Percentiles rank a stretch among this genome's conserved stretches.
Conservation (phyloP, 23 red algal genomes). For the Cyanidiococcus yangmingshanensis region DNA sequence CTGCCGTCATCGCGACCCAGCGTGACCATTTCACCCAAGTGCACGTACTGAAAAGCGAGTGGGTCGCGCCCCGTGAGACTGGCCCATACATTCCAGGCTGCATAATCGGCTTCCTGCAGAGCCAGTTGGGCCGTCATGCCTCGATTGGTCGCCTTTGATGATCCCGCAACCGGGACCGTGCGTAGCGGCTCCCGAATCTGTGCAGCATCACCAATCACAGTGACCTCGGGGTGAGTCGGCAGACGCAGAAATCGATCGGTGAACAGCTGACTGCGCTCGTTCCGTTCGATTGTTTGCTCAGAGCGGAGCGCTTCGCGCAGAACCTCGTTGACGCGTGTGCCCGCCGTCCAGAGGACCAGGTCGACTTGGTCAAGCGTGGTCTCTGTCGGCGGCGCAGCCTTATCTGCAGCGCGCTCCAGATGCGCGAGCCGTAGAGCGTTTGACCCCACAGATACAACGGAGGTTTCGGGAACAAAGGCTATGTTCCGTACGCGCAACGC, state of each 20-base stretch:
- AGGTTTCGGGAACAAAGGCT: constrained; percentile 26
- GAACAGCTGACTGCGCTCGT: constrained; percentile 37
- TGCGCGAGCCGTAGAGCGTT: constrained; percentile 25
- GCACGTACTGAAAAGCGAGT: constrained; percentile 57
- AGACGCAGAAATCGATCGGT: constrained; percentile 54
- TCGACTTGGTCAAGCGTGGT: constrained; percentile 34
- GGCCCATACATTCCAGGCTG: constrained; percentile 83
- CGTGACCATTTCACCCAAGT: constrained; percentile 93
- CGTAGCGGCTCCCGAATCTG: background rate
- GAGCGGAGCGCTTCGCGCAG: constrained; percentile 28
- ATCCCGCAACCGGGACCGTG: constrained; percentile 19
- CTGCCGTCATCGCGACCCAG: constrained; percentile 53
- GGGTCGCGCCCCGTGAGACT: constrained; percentile 45
- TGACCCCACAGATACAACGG: constrained; percentile 35
- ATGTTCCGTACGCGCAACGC: constrained; percentile 35
- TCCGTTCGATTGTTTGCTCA: background rate
- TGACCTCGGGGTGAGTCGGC: constrained; percentile 31
- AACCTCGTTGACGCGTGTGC: constrained; percentile 27
- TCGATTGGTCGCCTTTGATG: background rate
- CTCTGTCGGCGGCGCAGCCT: background rate
- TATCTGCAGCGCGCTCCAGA: background rate
- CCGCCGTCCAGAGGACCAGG: constrained; percentile 91
- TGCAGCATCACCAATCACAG: constrained; percentile 76
- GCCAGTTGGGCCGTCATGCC: constrained; percentile 71
- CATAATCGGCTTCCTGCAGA: constrained; percentile 82